phyloP scores from a whole-genome alignment of 2,329 filamentous ascomycete genomes.

The Geosmithia putterillii region DNA sequence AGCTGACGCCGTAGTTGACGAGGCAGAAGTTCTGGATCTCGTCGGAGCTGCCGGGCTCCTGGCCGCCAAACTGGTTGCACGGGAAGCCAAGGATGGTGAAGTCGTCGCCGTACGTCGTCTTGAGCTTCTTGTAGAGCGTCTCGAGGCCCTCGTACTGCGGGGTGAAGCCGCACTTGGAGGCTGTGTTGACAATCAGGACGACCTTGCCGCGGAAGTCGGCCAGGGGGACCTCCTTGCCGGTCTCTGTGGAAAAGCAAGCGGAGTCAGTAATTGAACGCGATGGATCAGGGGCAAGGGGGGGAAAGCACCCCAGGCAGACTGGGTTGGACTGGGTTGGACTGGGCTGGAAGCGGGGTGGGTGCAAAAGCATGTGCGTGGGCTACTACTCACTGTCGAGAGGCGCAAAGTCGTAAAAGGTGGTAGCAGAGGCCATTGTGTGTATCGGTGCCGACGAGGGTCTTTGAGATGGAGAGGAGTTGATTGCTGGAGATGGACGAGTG shows the following conservation, averaged over 20 bases:
- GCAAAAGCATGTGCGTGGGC: neutral
- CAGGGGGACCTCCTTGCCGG: slow-evolving; percentile 60
- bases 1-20: slow-evolving; percentile 82
- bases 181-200: slow-evolving; percentile 92
- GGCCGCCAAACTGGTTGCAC: slow-evolving; percentile 91
- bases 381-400: slow-evolving; percentile 59
- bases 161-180: slow-evolving; percentile 97
- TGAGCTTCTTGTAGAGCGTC: slow-evolving; percentile 72
- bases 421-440: slow-evolving; percentile 24
- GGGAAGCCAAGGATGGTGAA: slow-evolving; percentile 91
- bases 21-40: slow-evolving; percentile 80
- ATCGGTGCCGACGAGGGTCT: neutral
- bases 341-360: neutral
- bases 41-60: slow-evolving; percentile 77
- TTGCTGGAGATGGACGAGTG: neutral
- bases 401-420: slow-evolving; percentile 70
- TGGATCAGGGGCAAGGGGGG: neutral
- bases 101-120: slow-evolving; percentile 55
- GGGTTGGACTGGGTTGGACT: no score
- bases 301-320: no score
- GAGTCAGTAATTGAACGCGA: neutral
- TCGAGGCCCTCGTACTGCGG: slow-evolving; percentile 89
- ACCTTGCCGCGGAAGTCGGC: slow-evolving; percentile 76
- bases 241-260: slow-evolving; percentile 12
- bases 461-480: neutral